Evolutionary conservation across 1,284 basidiomycete genomes (phyloP), one percentile per base, ranked within the genome.

Genomic region (Clitocybe nebularis): DNA sequence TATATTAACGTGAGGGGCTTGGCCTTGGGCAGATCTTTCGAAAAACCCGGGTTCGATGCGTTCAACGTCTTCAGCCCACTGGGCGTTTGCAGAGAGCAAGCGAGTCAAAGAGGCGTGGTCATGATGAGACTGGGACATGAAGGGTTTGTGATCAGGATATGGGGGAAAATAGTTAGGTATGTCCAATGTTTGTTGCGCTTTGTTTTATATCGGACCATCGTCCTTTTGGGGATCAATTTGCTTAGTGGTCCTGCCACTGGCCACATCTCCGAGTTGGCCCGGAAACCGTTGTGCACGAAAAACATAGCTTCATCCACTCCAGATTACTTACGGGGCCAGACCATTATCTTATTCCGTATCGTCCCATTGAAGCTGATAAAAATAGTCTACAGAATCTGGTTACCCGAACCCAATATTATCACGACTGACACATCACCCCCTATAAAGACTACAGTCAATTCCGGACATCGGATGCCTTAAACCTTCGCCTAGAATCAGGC

Each of bases 1-100:
- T 6, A 43, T 34, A 56, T 66, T 24, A 49, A 81, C 83, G 69
- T 87, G 84, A 16, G 90, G 89, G 0, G 61, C 53, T 60, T 93
- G 91, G 6, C 82, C 85, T 59, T 77, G 63, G 2, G 81, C 77
- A 3, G 68, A 73, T 47, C 75, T 55, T 4, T 64, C 52, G 44
- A 90, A 84, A 51, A 91, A 87, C 10, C 63, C 66, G 1, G 86
- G 81, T 28, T 89, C 74, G n/a, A 67, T 59, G 13, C 55, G 45
- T 28, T 70, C 51, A 43, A 86, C 77, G 24, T 77, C 73, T 22
- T 66, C 58, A 0, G 84, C 79, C 85, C 84, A 89, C 48, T 67
- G 65, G 3, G 68, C 61, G 61, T 89, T 88, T 43, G 72, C 63
- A 17, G 66, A 58, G 47, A 86, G 72, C 43, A 86, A 62, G 3